phyloP scores from a whole-genome alignment of 495 filamentous ascomycete genomes.

The Ramalina peruviana region DNA sequence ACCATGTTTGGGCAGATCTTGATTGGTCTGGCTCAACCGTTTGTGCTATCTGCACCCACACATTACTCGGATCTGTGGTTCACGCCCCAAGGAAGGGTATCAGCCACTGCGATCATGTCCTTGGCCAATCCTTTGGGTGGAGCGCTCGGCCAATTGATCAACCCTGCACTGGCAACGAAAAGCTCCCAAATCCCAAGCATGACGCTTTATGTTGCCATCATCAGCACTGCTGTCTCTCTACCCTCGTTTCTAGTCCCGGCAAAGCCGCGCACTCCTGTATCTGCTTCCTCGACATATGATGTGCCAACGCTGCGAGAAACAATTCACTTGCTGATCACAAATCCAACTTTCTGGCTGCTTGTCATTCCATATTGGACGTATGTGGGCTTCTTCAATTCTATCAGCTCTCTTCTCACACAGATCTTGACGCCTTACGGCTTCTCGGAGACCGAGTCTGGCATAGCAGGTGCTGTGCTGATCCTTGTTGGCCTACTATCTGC shows the following conservation, averaged over 20 bases:
- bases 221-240: conserved; percentile 57
- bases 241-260: conserved; percentile 80
- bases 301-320: conserved; percentile 40
- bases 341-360: conserved; percentile 61
- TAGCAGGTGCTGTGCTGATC: conserved; percentile 78
- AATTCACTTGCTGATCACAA: conserved; percentile 31
- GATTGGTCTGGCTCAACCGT: conserved; percentile 79
- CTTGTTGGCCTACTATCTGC: conserved; percentile 67
- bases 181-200: conserved; percentile 57
- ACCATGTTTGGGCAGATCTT: conserved; percentile 94
- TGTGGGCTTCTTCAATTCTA: conserved; percentile 84
- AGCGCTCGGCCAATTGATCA: conserved; percentile 73
- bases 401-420: conserved; percentile 81
- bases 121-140: conserved; percentile 82
- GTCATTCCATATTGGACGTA: conserved; percentile 66
- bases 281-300: conserved; percentile 33
- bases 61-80: conserved; percentile 94
- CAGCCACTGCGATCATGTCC: conserved; percentile 73
- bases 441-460: conserved; percentile 68
- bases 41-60: conserved; percentile 80
- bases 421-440: conserved; percentile 74
- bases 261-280: conserved; percentile 59
- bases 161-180: conserved; percentile 56
- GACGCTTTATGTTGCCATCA: conserved; percentile 76
- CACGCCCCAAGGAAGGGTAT: conserved; percentile 64